These are phyloP conservation scores for Coelastrella sp. DNA, from an alignment of 139 green algal species.

Conservation along the genomic window DNA sequence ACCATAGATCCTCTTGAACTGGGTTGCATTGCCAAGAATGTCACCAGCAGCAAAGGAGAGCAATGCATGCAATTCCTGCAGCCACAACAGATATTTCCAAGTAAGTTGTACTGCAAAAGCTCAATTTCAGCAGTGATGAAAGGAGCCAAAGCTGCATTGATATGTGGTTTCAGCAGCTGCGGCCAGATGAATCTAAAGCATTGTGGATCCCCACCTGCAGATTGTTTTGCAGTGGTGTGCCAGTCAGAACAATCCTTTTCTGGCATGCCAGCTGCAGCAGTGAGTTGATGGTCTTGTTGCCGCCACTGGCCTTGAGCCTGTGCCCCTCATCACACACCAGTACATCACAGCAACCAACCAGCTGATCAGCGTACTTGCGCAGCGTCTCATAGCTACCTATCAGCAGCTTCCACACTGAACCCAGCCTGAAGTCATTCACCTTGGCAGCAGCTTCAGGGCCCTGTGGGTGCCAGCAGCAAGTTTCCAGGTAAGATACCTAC, in stretches of 20 bases:
- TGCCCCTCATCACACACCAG: conserved; percentile 92
- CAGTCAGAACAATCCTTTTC: conserved; percentile 77
- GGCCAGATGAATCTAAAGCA: neutral
- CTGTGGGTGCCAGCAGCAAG: neutral
- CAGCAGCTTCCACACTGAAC: conserved; percentile 44
- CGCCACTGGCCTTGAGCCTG: conserved; percentile 81
- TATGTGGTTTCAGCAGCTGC: neutral
- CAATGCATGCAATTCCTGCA: conserved; percentile 58
- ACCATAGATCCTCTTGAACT: conserved; percentile 83
- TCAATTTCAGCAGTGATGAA: neutral
- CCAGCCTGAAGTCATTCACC: conserved; percentile 49
- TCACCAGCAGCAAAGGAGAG: conserved; percentile 80
- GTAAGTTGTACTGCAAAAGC: conserved; percentile 88
- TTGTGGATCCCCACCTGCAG: neutral
- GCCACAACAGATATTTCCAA: neutral
- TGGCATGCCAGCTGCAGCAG: conserved; percentile 75
- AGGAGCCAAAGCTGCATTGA: neutral
- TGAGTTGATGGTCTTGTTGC: conserved; percentile 87
- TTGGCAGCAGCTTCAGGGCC: neutral
- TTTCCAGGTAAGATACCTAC: neutral
- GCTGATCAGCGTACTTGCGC: conserved; percentile 51
- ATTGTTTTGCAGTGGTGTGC: conserved; percentile 31
- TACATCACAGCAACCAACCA: conserved; percentile 65
- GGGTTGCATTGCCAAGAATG: conserved; percentile 66
- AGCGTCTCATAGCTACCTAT: conserved; percentile 51